Evolutionary conservation across 2,329 filamentous ascomycete species (phyloP).

Genomic region (Aurifilum marmelostoma): DNA sequence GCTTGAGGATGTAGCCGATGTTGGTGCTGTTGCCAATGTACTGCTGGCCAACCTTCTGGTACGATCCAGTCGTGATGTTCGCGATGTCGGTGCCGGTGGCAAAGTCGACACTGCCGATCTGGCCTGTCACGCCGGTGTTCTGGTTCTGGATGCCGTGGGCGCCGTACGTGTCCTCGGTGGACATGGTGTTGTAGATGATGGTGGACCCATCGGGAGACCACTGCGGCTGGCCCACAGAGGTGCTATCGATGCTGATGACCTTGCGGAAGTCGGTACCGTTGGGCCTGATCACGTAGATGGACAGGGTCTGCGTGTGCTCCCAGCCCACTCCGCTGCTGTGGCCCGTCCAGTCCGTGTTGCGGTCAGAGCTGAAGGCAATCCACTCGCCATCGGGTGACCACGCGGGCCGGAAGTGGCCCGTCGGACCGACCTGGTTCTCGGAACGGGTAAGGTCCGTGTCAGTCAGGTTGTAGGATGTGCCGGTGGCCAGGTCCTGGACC

Average conservation of each 20-base stretch:
- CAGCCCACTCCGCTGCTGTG: conserved; percentile 45
- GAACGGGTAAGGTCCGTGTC: conserved; percentile 35
- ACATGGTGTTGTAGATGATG: conserved; percentile 45
- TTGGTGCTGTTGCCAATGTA: conserved; percentile 29
- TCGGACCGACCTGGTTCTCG: conserved; percentile 31
- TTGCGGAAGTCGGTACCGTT: conserved; percentile 39
- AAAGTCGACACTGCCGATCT: conserved; percentile 43
- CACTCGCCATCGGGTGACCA: conserved; percentile 48
- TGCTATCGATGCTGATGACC: conserved; percentile 11
- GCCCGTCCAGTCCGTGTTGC: conserved; percentile 47
- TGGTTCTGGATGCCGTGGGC: conserved; percentile 37
- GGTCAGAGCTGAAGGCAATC: conserved; percentile 47
- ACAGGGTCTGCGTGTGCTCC: conserved; percentile 46
- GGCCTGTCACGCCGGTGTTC: conserved; percentile 33
- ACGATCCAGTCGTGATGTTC: conserved; percentile 34
- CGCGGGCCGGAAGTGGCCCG: conserved; percentile 43
- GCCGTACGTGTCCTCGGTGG: conserved; percentile 41
- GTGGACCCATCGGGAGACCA: conserved; percentile 12
- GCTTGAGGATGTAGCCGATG: conserved; percentile 37
- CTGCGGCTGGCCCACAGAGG: conserved; percentile 11
- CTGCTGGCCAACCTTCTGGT: conserved; percentile 36
- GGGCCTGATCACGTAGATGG: conserved; percentile 43
- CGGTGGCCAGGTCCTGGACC: conserved; percentile 43
- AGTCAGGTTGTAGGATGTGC: conserved; percentile 40
- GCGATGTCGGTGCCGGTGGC: conserved; percentile 40